Conservation (phyloP, 192 early-diverging fungal species). For the Coemansia sp. region DNA sequence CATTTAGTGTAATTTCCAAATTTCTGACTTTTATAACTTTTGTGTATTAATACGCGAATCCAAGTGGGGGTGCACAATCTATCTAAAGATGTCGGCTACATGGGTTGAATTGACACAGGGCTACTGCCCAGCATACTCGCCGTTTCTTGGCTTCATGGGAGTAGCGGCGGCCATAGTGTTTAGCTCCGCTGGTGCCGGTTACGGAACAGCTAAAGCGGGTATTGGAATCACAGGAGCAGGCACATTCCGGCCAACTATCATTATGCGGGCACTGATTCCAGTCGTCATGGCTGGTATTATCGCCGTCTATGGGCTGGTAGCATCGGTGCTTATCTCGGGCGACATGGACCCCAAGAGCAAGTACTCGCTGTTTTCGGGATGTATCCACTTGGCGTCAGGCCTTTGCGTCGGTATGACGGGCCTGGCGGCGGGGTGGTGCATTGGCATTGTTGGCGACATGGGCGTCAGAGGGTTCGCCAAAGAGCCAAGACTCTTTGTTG, state of each 20-base stretch:
- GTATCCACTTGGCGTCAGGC: constrained; percentile 93
- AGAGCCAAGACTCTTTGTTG: constrained; percentile 88
- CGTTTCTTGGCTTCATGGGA: constrained; percentile 64
- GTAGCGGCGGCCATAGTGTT: constrained; percentile 66
- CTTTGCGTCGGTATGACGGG: constrained; percentile 89
- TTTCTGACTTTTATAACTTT: not conserved
- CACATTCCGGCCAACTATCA: constrained; percentile 90
- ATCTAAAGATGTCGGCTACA: constrained; percentile 6
- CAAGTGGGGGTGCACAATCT: not conserved
- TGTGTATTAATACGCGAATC: not conserved
- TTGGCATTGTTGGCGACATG: constrained; percentile 96
- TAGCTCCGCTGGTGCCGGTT: constrained; percentile 92
- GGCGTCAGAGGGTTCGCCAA: constrained; percentile 90
- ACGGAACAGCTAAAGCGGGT: constrained; percentile 97
- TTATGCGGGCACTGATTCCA: constrained; percentile 89
- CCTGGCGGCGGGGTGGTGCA: constrained; percentile 93
- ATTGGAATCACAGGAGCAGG: constrained; percentile 95
- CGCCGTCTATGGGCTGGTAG: constrained; percentile 97
- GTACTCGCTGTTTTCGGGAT: constrained; percentile 65
- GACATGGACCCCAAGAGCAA: constrained; percentile 50
- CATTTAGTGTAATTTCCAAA: too few relatives aligned
- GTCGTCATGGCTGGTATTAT: constrained; percentile 99
- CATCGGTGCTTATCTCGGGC: constrained; percentile 88
- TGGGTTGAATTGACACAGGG: constrained; percentile 45
- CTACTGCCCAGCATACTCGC: constrained; percentile 57